Evolutionary conservation across 768 basidiomycete genomes (phyloP), one percentile per base, ranked within the genome.

Genomic region (Trametes gibbosa): DNA sequence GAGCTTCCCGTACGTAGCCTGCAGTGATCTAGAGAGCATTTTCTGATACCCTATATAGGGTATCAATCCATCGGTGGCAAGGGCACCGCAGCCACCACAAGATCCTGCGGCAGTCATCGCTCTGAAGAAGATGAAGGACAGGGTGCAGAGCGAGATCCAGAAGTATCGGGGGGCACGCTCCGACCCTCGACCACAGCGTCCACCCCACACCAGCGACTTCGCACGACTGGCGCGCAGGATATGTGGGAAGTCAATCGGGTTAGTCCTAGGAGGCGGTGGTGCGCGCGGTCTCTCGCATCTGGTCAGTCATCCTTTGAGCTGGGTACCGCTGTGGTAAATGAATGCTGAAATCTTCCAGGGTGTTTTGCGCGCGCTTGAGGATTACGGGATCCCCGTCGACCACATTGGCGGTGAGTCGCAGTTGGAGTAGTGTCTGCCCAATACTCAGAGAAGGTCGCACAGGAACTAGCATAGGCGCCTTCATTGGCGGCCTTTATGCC

Each of bases 261-360:
- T 99, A 43, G 95, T 98, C 7, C 81, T 99, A 1, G 97, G 97
- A 19, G 97, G 97, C 6, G 97, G 97, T n/a, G 97, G 97, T 17
- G 97, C 95, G 16, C 82, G 97, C 41, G 97, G 89, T n/a, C 77
- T 90, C 43, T 82, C 86, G 0, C 89, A 91, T 69, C 73, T 90
- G 45, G 83, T 84, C 62, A 50, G 78, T 66, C 21, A 23, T 17
- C 29, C 10, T 32, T 32, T 32, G 5, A 32, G 27, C 8, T 14
- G 43, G 17, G 21, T 23, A 6, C 23, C 35, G 0, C 10, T 14
- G 19, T 21, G 53, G 74, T 76, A 17, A 76, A 78, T 72, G 66
- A 50, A 74, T 77, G 54, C 43, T 56, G 13, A 52, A 29, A 9
- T 39, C 8, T 35, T 43, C n/a, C 63, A 94, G 92, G 97, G 97